Conservation (phyloP, 805 yeast genomes). For the Hanseniaspora taiwanica region DNA sequence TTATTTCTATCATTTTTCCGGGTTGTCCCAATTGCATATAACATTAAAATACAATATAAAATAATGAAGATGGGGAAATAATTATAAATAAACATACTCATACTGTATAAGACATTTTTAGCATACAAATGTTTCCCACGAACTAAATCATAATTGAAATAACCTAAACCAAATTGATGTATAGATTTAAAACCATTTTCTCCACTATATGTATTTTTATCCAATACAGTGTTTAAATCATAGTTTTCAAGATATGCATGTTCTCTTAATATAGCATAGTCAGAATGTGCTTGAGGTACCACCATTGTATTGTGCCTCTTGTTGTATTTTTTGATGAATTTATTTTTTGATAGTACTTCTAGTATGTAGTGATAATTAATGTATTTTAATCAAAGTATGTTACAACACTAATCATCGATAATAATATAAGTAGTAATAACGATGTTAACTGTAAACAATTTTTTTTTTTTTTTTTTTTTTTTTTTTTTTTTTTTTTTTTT, state of each 20-base stretch:
- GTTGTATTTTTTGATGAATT: background rate
- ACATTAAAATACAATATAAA: background rate
- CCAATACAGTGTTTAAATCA: constrained; percentile 17
- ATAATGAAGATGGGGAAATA: background rate
- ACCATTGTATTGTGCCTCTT: constrained; percentile 8
- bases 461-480: too few species aligned
- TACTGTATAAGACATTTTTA: background rate
- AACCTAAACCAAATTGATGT: constrained; percentile 22
- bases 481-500: too few species aligned
- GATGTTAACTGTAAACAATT: too few species aligned
- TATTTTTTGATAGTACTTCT: too few species aligned
- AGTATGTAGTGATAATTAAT: too few species aligned
- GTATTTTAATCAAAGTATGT: too few species aligned
- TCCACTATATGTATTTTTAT: constrained; percentile 17
- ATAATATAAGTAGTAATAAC: too few species aligned
- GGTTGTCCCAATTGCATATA: background rate
- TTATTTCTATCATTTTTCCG: background rate
- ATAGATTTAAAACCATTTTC: constrained; percentile 21
- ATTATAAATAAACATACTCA: background rate
- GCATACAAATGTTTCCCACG: background rate
- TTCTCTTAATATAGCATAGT: constrained; percentile 24
- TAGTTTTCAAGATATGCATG: constrained; percentile 24
- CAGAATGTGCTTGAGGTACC: constrained; percentile 25
- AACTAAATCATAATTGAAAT: constrained; percentile 14
- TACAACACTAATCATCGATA: too few species aligned